Base-by-base conservation (phyloP, 768 basidiomycete species). In the Tulasnella sp. region DNA sequence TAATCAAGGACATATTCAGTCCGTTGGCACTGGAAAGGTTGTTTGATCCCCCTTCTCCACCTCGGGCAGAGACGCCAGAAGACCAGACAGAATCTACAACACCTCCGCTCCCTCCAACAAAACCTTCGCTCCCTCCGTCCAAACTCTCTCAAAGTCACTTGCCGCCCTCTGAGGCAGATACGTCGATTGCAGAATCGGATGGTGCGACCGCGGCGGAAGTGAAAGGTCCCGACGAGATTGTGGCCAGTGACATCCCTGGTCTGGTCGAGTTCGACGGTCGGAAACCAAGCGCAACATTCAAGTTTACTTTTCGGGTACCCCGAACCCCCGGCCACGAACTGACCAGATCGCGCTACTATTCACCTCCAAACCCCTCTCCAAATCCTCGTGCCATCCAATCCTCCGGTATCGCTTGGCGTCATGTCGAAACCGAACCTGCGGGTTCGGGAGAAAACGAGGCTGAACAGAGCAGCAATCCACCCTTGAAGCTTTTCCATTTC, bases 41-140 rank as follows among this genome's bases (percentile, higher is more conserved):
- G 87, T 96, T 94, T 62, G 86, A 93, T 60, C 92, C 92, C 6
- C 92, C 92, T 1, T 87, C 89, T 6, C 88, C 88, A 3, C 86
- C 85, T 4, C 64, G 68, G 15, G 62, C 63, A 63, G 59, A 64
- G 37, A 60, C 34, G 49, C 59, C 53, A 35, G 48, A 65, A 39
- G 19, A 37, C 27, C 37, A 21, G 27, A n/a, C 15, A 35, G 31
- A 34, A 23, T 58, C 57, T 17, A 49, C 57, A 14, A 51, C 37
- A 9, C 46, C 48, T 23, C 57, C 57, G 60, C 68, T 58, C 62
- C 46, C 49, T 41, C 52, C 19, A 45, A 49, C 57, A 50, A 63
- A 61, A 4, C 67, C 65, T 3, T 66, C 69, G 52, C 64, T 64
- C 5, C 69, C 69, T 0, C 59, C 54, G 41, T 54, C 36, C 62